These are phyloP conservation scores for Fistulifera pelliculosa DNA, from an alignment of 108 stramenopile genomes.

Conservation along the genomic window DNA sequence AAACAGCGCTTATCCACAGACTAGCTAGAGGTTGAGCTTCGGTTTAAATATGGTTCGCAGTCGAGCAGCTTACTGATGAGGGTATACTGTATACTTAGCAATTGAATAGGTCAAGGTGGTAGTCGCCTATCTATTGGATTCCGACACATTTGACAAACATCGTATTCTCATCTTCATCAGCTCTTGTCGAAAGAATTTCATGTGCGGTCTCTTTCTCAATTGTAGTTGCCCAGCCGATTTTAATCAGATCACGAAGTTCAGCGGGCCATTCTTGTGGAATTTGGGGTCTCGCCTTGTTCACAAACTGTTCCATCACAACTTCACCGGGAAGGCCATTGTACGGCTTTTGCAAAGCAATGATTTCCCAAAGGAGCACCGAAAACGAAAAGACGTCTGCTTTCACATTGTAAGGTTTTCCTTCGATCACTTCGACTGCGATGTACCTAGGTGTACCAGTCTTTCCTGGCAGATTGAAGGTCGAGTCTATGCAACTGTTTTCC, in stretches of 20 bases:
- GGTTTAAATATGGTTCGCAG: too few species aligned
- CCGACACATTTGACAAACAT: too few species aligned
- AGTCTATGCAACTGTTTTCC: conserved; percentile 20
- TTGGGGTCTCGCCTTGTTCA: conserved; percentile 3
- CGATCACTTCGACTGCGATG: conserved; percentile 21
- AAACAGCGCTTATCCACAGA: too few species aligned
- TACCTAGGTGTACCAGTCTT: conserved; percentile 44
- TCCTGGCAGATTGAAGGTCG: conserved; percentile 43
- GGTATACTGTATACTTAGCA: too few species aligned
- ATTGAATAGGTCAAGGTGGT: too few species aligned
- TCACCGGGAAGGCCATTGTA: conserved; percentile 33
- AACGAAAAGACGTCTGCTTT: conserved; percentile 70
- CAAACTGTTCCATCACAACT: conserved; percentile 36
- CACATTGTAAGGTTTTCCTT: conserved; percentile 39
- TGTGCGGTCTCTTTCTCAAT: not conserved
- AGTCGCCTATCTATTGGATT: too few species aligned
- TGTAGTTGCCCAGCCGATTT: not conserved
- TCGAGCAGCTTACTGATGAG: too few species aligned
- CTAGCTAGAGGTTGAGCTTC: too few species aligned
- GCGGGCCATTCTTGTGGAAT: not conserved
- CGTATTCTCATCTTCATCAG: too few species aligned
- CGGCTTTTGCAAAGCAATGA: conserved; percentile 47
- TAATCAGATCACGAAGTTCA: not conserved
- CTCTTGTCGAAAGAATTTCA: too few species aligned
- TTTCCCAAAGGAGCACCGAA: conserved; percentile 56